phyloP scores from a whole-genome alignment of 306 rosid species.

The Pyrus bretschneideri region DNA sequence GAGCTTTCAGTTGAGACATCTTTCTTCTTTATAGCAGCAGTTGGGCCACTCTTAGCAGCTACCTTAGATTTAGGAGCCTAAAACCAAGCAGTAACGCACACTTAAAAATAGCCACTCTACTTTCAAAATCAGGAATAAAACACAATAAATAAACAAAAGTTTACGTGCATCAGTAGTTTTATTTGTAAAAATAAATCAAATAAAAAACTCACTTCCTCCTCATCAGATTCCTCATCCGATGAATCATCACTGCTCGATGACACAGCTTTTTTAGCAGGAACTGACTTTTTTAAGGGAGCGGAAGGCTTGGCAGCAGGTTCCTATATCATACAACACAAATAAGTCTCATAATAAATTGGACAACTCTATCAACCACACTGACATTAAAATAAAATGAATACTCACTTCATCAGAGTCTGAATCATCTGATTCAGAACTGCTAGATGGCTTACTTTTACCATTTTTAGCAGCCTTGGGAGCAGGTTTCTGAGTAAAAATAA shows the following conservation, averaged over 20 bases:
- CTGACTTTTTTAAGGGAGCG: conserved; percentile 21
- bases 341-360: neutral
- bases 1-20: conserved; percentile 32
- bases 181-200: too few species aligned
- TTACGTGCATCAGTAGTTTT: neutral
- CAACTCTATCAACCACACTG: neutral
- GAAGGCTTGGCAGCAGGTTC: conserved; percentile 30
- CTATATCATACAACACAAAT: neutral
- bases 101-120: neutral
- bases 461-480: neutral
- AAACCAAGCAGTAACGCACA: neutral
- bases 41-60: conserved; percentile 14
- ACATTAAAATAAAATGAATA: neutral
- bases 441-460: neutral
- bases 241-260: conserved; percentile 13
- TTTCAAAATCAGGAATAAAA: neutral
- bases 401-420: neutral
- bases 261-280: conserved; percentile 28
- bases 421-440: conserved; percentile 2
- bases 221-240: conserved; percentile 36
- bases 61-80: conserved; percentile 34
- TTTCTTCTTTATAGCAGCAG: conserved; percentile 20
- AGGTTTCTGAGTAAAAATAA: neutral
- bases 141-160: neutral
- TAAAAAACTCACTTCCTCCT: conserved; percentile 33